Conservation (phyloP, 768 basidiomycete species). For the Collybiopsis confluens region DNA sequence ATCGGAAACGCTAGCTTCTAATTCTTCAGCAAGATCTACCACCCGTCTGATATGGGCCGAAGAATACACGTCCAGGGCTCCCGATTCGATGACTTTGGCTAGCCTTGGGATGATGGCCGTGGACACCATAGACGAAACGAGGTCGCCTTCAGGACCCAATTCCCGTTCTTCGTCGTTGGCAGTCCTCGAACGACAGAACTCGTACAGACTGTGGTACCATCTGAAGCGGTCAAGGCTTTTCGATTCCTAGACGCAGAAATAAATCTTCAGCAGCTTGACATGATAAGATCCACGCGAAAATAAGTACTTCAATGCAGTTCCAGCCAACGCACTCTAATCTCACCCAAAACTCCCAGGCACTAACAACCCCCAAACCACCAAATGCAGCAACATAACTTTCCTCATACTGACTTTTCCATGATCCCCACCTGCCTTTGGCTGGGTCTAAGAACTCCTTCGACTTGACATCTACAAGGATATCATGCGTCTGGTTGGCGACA, state of each 20-base stretch:
- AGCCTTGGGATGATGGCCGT: slow-evolving; percentile 76
- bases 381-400: slow-evolving; percentile 88
- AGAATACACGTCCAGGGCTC: slow-evolving; percentile 82
- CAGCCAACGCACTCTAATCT: slow-evolving; percentile 77
- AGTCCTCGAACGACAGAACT: slow-evolving; percentile 61
- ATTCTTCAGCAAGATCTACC: slow-evolving; percentile 74
- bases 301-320: slow-evolving; percentile 86
- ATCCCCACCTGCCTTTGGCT: slow-evolving; percentile 55
- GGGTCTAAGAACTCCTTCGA: slow-evolving; percentile 86
- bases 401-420: slow-evolving; percentile 71
- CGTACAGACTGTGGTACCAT: slow-evolving; percentile 79
- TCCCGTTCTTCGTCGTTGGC: slow-evolving; percentile 47
- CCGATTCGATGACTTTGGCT: slow-evolving; percentile 69
- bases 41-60: slow-evolving; percentile 52
- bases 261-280: no score
- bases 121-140: slow-evolving; percentile 85
- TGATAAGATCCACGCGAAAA: no score
- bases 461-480: slow-evolving; percentile 74
- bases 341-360: slow-evolving; percentile 75
- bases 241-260: slow-evolving; percentile 33
- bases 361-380: slow-evolving; percentile 60
- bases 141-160: slow-evolving; percentile 79
- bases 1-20: slow-evolving; percentile 58
- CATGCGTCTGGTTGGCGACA: slow-evolving; percentile 46
- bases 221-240: slow-evolving; percentile 70